phyloP scores from a whole-genome alignment of 257 asterid genomes.

The Nicotiana obtusifolia region DNA sequence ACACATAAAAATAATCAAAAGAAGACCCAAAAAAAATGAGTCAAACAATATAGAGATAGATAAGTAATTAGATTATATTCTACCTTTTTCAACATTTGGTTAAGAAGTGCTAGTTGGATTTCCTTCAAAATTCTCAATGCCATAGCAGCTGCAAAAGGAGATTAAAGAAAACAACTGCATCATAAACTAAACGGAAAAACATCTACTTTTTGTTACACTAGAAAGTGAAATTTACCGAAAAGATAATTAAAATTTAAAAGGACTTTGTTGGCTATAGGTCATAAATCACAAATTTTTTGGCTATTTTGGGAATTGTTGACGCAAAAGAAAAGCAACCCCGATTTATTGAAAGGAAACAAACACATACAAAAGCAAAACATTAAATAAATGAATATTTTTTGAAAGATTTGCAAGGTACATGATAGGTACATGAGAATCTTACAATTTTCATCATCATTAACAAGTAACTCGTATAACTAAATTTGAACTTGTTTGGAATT shows the following conservation, averaged over 20 bases:
- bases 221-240: too few relatives aligned
- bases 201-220: too few relatives aligned
- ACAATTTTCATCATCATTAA: neutral
- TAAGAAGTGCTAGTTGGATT: neutral
- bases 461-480: neutral
- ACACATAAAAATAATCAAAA: neutral
- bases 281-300: too few relatives aligned
- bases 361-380: neutral
- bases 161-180: neutral
- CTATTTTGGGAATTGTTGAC: too few relatives aligned
- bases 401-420: neutral
- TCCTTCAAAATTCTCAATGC: neutral
- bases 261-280: too few relatives aligned
- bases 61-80: neutral
- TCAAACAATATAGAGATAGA: neutral
- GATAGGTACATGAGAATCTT: neutral
- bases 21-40: neutral
- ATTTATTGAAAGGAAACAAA: neutral
- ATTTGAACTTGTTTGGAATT: too few relatives aligned
- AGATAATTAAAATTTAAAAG: too few relatives aligned
- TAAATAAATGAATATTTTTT: neutral
- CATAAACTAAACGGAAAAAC: too few relatives aligned
- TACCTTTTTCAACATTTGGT: slow-evolving; percentile 6
- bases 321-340: neutral
- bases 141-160: neutral